A percentile compares a stretch with the other conserved stretches of the same genome.
phyloP scores from a whole-genome alignment of 1,139 yeast species.

The Zygoascus meyerae region DNA sequence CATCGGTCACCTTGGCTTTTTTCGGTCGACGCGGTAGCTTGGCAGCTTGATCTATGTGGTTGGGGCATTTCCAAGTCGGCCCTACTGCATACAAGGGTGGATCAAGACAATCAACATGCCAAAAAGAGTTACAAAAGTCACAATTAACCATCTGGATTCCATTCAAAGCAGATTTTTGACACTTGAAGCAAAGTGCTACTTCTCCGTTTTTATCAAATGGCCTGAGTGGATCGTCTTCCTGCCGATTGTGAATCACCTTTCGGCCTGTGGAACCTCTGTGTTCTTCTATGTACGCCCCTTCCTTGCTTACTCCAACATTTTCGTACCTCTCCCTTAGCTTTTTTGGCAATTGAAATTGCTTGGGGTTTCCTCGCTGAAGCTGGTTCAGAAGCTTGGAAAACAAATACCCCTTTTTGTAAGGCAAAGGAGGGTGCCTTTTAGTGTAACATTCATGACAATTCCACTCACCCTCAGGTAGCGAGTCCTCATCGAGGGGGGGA shows the following conservation, averaged over 20 bases:
- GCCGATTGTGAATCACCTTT: constrained; percentile 21
- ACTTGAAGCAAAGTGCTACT: constrained; percentile 66
- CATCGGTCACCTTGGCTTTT: constrained; percentile 49
- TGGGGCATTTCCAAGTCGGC: constrained; percentile 89
- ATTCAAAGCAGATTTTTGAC: constrained; percentile 63
- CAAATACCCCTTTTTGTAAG: constrained; percentile 33
- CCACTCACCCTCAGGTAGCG: constrained; percentile 88
- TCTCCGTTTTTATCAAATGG: constrained; percentile 60
- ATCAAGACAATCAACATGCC: constrained; percentile 87
- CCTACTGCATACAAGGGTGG: constrained; percentile 83
- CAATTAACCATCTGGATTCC: constrained; percentile 60
- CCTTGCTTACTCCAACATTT: constrained; percentile 60
- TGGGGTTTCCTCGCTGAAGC: constrained; percentile 57
- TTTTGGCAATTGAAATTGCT: constrained; percentile 66
- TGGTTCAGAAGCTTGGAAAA: constrained; percentile 62
- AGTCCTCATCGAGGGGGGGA: constrained; percentile 74
- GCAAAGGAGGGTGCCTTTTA: constrained; percentile 32
- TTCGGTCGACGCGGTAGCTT: constrained; percentile 44
- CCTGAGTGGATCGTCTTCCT: constrained; percentile 57
- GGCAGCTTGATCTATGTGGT: constrained; percentile 62
- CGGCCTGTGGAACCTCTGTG: constrained; percentile 35
- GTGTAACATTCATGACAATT: constrained; percentile 65
- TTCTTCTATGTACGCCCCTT: constrained; percentile 67
- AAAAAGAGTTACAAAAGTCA: constrained; percentile 78
- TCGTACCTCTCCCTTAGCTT: constrained; percentile 65